Evolutionary conservation across 2,329 filamentous ascomycete genomes (phyloP).

Genomic region (Verticillium albo-atrum): DNA sequence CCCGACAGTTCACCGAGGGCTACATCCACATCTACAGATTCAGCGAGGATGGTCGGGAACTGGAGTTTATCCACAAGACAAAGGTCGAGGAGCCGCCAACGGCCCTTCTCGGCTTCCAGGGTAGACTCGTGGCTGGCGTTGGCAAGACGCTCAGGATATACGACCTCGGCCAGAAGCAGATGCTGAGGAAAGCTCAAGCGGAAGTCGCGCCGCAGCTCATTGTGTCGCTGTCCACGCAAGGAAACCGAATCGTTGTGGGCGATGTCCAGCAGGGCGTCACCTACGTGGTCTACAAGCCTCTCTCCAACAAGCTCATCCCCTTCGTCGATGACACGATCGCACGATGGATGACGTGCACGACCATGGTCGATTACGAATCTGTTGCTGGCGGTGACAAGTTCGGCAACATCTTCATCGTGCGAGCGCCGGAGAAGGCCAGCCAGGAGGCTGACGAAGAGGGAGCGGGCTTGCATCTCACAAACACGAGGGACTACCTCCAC

Average conservation of each 20-base stretch:
- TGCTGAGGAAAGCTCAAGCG: constrained; percentile 87
- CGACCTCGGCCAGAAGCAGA: constrained; percentile 86
- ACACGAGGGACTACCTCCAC: constrained; percentile 85
- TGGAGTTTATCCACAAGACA: constrained; percentile 96
- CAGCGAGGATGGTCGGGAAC: constrained; percentile 75
- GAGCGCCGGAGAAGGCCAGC: constrained; percentile 80
- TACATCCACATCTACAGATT: constrained; percentile 93
- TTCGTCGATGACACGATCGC: constrained; percentile 89
- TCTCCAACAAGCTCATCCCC: constrained; percentile 86
- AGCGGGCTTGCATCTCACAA: constrained; percentile 83
- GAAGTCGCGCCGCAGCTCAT: constrained; percentile 79
- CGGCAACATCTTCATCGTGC: constrained; percentile 89
- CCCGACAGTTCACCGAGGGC: constrained; percentile 70
- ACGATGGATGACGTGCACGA: constrained; percentile 83
- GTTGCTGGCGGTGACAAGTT: constrained; percentile 95
- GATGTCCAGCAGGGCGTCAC: constrained; percentile 91
- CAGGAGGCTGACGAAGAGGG: constrained; percentile 90
- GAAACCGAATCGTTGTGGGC: constrained; percentile 84
- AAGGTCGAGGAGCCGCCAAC: constrained; percentile 84
- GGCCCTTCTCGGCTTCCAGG: constrained; percentile 91
- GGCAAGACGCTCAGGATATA: constrained; percentile 81
- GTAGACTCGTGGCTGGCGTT: constrained; percentile 79
- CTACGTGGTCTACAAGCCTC: constrained; percentile 89
- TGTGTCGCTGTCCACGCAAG: constrained; percentile 82
- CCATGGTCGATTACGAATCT: constrained; percentile 98